Conservation (phyloP, 2,329 filamentous ascomycete species). For the Fusarium sambucinum region DNA sequence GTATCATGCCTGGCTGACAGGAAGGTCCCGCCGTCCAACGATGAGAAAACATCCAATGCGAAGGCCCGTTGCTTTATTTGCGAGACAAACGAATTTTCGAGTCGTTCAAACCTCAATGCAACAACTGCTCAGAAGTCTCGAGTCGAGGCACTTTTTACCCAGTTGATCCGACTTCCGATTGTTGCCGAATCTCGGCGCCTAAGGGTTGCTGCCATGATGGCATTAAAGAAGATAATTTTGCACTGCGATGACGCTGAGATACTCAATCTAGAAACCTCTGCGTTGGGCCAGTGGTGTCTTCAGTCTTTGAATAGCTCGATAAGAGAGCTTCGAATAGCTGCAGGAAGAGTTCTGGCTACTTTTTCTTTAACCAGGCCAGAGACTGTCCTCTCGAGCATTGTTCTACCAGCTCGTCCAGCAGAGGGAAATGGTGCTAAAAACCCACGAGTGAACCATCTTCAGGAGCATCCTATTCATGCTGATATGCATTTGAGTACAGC, state of each 20-base stretch:
- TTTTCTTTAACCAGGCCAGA: constrained; percentile 65
- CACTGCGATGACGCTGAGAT: constrained; percentile 72
- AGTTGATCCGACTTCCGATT: constrained; percentile 58
- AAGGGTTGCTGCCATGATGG: constrained; percentile 77
- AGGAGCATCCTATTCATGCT: constrained; percentile 6
- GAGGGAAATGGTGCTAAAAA: constrained; percentile 7
- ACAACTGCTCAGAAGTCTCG: constrained; percentile 49
- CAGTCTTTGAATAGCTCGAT: constrained; percentile 85
- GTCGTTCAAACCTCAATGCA: constrained; percentile 10
- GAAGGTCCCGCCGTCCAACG: background rate
- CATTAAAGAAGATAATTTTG: constrained; percentile 75
- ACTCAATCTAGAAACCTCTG: constrained; percentile 75
- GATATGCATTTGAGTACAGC: constrained; percentile 3
- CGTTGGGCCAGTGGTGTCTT: constrained; percentile 83
- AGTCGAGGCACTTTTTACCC: constrained; percentile 60
- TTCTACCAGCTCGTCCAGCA: constrained; percentile 19
- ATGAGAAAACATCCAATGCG: background rate
- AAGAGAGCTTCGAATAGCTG: constrained; percentile 85
- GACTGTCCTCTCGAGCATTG: constrained; percentile 15
- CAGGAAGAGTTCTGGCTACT: constrained; percentile 74
- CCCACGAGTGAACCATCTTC: constrained; percentile 18
- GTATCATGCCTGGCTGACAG: constrained; percentile 52
- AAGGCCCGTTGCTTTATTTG: constrained; percentile 46
- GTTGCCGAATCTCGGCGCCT: constrained; percentile 69
- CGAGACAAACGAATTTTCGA: constrained; percentile 29